Percentiles rank a stretch among this genome's conserved stretches.
These are phyloP conservation scores for Bassia scoparia DNA, from an alignment of 148 eudicot genomes.

Conservation along the genomic window DNA sequence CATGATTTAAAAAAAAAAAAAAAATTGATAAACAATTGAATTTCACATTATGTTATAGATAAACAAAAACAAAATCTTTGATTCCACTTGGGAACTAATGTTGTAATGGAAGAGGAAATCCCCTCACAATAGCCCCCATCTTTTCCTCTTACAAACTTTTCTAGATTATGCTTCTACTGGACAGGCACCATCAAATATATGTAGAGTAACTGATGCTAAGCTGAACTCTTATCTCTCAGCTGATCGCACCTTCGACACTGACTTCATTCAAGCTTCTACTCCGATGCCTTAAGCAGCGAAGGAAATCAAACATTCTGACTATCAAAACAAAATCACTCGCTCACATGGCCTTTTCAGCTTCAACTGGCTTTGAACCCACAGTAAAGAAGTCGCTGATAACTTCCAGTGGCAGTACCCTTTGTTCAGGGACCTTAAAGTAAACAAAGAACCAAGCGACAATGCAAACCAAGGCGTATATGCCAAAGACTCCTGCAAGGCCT, in stretches of 20 bases:
- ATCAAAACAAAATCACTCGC: not conserved
- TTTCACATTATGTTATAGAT: slow-evolving; percentile 10
- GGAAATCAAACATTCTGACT: slow-evolving; percentile 5
- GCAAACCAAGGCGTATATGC: slow-evolving; percentile 68
- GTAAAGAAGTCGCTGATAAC: slow-evolving; percentile 83
- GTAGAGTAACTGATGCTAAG: not conserved
- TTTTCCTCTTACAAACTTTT: slow-evolving; percentile 9
- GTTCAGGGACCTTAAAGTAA: slow-evolving; percentile 72
- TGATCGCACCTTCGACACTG: not conserved
- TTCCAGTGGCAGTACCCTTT: slow-evolving; percentile 87
- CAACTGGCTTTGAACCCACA: slow-evolving; percentile 60
- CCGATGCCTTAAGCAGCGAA: slow-evolving; percentile 2
- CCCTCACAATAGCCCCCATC: not conserved
- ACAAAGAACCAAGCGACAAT: slow-evolving; percentile 64
- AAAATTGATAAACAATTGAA: slow-evolving; percentile 15
- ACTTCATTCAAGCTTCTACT: slow-evolving; percentile 3
- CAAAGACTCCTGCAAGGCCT: slow-evolving; percentile 80
- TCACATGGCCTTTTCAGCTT: slow-evolving; percentile 28
- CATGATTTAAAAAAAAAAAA: slow-evolving; percentile 4
- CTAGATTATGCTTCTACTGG: not conserved
- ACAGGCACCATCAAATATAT: slow-evolving; percentile 11
- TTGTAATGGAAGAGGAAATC: not conserved
- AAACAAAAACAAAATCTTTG: slow-evolving; percentile 6
- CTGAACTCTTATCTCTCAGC: not conserved
- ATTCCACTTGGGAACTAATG: not conserved